Conservation (phyloP, 139 green algal species). For the Chlorella sp. region DNA sequence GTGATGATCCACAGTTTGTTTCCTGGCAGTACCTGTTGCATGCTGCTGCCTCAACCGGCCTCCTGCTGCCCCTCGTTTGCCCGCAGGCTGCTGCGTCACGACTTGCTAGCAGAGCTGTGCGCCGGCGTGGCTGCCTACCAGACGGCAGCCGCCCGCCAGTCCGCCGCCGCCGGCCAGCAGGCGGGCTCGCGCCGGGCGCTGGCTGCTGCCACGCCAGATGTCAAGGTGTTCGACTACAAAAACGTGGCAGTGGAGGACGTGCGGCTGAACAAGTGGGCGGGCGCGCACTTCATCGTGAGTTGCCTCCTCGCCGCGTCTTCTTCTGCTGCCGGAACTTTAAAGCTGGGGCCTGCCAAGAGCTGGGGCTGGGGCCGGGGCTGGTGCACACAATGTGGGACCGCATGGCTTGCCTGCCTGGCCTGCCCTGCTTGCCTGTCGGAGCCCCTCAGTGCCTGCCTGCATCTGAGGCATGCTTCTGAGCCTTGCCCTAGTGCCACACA, state of each 20-base stretch:
- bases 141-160: neutral
- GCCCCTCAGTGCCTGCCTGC: too few species aligned
- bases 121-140: neutral
- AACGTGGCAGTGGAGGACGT: neutral
- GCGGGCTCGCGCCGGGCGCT: neutral
- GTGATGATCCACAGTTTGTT: neutral
- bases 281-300: neutral
- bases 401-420: too few species aligned
- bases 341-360: too few species aligned
- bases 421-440: too few species aligned
- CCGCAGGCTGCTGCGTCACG: neutral
- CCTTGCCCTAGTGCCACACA: too few species aligned
- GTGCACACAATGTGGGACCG: too few species aligned
- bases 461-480: too few species aligned
- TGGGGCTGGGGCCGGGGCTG: too few species aligned
- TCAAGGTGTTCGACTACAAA: neutral
- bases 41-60: neutral
- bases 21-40: neutral
- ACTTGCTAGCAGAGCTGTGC: neutral
- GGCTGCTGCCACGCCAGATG: neutral
- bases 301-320: neutral
- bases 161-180: neutral
- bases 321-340: too few species aligned
- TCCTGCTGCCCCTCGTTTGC: neutral
- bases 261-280: neutral